Conservation (phyloP, 2,329 filamentous ascomycete species). For the Monosporascus ibericus region DNA sequence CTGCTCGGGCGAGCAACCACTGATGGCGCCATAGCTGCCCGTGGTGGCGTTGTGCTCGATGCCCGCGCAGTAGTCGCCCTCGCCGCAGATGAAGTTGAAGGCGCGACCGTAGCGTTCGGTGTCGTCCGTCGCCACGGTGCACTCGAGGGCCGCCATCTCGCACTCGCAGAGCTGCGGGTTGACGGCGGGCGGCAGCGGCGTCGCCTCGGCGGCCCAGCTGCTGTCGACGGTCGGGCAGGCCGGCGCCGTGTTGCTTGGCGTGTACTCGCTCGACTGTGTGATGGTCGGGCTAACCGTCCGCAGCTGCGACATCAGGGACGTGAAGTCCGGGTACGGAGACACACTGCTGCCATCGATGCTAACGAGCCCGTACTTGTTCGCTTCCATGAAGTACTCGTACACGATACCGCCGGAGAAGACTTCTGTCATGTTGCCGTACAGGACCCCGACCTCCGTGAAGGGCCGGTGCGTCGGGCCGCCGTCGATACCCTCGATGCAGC, state of each 20-base stretch:
- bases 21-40: conserved; percentile 70
- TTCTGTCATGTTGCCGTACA: conserved; percentile 76
- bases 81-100: conserved; percentile 70
- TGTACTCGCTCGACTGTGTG: conserved; percentile 63
- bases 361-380: conserved; percentile 82
- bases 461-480: conserved; percentile 58
- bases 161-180: conserved; percentile 76
- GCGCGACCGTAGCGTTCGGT: conserved; percentile 56
- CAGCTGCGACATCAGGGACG: conserved; percentile 64
- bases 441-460: conserved; percentile 78
- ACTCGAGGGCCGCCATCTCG: conserved; percentile 71
- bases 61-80: conserved; percentile 52
- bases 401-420: conserved; percentile 96
- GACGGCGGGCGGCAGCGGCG: conserved; percentile 72
- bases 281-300: conserved; percentile 59
- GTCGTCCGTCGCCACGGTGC: conserved; percentile 54
- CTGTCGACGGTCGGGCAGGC: conserved; percentile 62
- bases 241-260: conserved; percentile 62
- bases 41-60: conserved; percentile 61
- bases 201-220: conserved; percentile 62
- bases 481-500: conserved; percentile 66
- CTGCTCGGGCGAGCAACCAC: conserved; percentile 66
- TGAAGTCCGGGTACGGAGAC: conserved; percentile 68
- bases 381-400: conserved; percentile 96
- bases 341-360: conserved; percentile 52